Base-by-base conservation (phyloP, 768 basidiomycete species). In the Termitomyces sp. region DNA sequence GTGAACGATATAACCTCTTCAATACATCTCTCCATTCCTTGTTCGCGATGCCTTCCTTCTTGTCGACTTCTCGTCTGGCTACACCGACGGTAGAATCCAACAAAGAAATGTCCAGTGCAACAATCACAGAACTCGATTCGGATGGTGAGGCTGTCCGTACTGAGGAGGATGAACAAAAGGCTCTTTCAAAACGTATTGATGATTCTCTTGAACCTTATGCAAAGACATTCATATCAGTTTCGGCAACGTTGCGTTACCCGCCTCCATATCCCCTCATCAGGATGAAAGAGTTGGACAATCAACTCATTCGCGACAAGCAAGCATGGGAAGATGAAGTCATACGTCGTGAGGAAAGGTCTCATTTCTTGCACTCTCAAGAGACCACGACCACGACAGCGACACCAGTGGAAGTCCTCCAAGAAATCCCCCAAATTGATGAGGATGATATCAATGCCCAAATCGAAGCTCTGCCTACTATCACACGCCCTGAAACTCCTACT, bases 311-410 rank as follows among this genome's bases (percentile, higher is more conserved):
- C 27, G 81, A 86, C 15, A 89, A 88, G 64, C 76, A 77, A 45
- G 86, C 80, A 23, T 94, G 92, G 85, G 93, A 96, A 65, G 94
- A 97, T 59, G 92, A 94, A 60, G 82, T 91, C 13, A 77, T 92
- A 41, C 75, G 84, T 35, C 77, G 84, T 43, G 94, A 91, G 66
- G 91, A 94, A 64, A 82, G 77, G 53, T 71, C 73, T 1, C 77
- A 76, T 48, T 64, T 71, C 20, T 56, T 65, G 40, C 78, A 78
- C 31, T 60, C 66, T 29, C 75, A 76, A 56, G 82, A 82, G 51
- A 68, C 71, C 13, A 40, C 40, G 40, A 76, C 75, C 0, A 59
- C 76, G 18, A 77, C 71, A 20, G 45, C 64, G 13, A 64, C 68
- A 22, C 66, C 66, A 31, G 69, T 68, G 1, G 64, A 67, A 38